Evolutionary conservation across 2,329 filamentous ascomycete genomes (phyloP).

Genomic region (Chaetomiaceae sp.): DNA sequence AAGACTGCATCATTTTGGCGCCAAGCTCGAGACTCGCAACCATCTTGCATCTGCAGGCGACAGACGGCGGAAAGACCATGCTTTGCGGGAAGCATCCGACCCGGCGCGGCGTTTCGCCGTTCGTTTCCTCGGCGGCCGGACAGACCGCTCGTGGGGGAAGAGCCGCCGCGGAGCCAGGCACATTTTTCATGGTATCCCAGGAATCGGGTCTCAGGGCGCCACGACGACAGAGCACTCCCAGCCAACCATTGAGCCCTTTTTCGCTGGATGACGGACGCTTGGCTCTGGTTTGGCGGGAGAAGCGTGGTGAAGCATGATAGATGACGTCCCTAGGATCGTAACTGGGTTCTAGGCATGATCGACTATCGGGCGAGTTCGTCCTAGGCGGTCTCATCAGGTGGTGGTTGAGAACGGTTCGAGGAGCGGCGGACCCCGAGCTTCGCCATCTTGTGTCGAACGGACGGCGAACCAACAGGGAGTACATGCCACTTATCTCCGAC

Average conservation of each 20-base stretch:
- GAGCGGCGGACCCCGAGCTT: too few species aligned
- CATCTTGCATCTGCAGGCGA: conserved; percentile 7
- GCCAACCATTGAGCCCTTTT: neutral
- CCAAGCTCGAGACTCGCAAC: conserved; percentile 7
- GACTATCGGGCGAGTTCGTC: too few species aligned
- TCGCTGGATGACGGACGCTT: neutral
- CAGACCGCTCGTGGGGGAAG: too few species aligned
- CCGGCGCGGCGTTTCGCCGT: conserved; percentile 10
- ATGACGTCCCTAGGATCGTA: too few species aligned
- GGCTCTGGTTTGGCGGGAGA: neutral
- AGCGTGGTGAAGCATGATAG: neutral
- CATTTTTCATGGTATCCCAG: neutral
- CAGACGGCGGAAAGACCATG: conserved; percentile 1
- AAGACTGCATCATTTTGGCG: conserved; percentile 10
- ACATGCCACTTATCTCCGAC: too few species aligned
- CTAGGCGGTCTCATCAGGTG: too few species aligned
- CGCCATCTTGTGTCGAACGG: too few species aligned
- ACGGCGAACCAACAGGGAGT: too few species aligned
- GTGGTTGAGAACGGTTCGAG: too few species aligned
- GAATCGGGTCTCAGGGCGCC: neutral
- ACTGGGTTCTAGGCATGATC: too few species aligned
- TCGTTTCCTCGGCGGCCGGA: neutral
- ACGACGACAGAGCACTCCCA: neutral
- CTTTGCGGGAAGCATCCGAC: conserved; percentile 2
- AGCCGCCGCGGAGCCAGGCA: neutral